These are phyloP conservation scores for Metarhizium robertsii DNA, from an alignment of 2,329 filamentous ascomycete species.

Conservation along the genomic window DNA sequence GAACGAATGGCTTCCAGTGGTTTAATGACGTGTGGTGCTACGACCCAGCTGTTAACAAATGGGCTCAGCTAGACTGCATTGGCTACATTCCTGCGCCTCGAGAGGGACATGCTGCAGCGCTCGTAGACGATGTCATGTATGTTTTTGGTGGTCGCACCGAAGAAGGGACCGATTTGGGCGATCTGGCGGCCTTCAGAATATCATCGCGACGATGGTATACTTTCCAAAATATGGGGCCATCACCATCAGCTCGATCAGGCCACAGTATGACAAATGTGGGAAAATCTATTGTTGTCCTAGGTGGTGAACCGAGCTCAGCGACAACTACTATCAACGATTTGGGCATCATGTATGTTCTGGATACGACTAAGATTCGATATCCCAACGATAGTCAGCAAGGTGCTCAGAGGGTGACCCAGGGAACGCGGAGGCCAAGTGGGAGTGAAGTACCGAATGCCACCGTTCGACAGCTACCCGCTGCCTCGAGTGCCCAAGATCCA, in stretches of 20 bases:
- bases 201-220: slow-evolving; percentile 92
- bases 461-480: slow-evolving; percentile 27
- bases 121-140: slow-evolving; percentile 99
- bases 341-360: slow-evolving; percentile 80
- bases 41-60: slow-evolving; percentile 72
- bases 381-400: slow-evolving; percentile 58
- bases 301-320: slow-evolving; percentile 87
- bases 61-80: slow-evolving; percentile 88
- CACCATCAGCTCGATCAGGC: slow-evolving; percentile 84
- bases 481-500: background rate
- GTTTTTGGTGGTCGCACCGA: slow-evolving; percentile 94
- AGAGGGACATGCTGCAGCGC: slow-evolving; percentile 86
- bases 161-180: slow-evolving; percentile 84
- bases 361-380: slow-evolving; percentile 94
- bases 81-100: slow-evolving; percentile 91
- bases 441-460: slow-evolving; percentile 21
- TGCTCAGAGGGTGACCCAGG: slow-evolving; percentile 29
- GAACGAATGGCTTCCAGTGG: slow-evolving; percentile 92
- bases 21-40: slow-evolving; percentile 99
- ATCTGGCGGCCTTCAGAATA: slow-evolving; percentile 70
- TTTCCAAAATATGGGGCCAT: slow-evolving; percentile 98
- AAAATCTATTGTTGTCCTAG: slow-evolving; percentile 85
- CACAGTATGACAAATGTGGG: slow-evolving; percentile 96
- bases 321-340: slow-evolving; percentile 74
- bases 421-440: slow-evolving; percentile 31